A percentile compares a stretch with the other conserved stretches of the same genome.
These are phyloP conservation scores for Rhodotorula sp. DNA, from an alignment of 1,284 basidiomycete genomes.

Conservation along the genomic window DNA sequence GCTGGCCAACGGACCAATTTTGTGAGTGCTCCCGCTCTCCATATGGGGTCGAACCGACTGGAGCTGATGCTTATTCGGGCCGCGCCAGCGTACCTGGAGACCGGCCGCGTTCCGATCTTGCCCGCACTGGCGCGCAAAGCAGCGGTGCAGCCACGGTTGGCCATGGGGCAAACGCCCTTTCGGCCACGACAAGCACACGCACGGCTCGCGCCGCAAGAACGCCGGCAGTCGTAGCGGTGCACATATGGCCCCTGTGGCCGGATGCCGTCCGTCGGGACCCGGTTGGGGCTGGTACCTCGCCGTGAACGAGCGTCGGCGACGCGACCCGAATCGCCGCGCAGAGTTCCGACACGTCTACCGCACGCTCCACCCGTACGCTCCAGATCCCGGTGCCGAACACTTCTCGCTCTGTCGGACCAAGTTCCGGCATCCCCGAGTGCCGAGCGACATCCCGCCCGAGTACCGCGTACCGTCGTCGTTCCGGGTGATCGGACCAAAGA, in stretches of 20 bases:
- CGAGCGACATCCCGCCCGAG: neutral
- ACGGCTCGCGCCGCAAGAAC: no score
- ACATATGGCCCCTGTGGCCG: slow-evolving; percentile 43
- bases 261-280: neutral
- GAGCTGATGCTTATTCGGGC: no score
- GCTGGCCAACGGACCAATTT: neutral
- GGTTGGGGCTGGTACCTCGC: slow-evolving; percentile 19
- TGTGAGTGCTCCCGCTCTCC: neutral
- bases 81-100: neutral
- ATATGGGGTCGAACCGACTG: no score
- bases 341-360: slow-evolving; percentile 1
- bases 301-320: slow-evolving; percentile 21
- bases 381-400: neutral
- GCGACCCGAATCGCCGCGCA: neutral
- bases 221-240: no score
- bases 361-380: neutral
- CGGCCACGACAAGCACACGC: neutral
- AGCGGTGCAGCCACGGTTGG: neutral
- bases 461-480: neutral
- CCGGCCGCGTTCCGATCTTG: neutral
- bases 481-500: neutral
- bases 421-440: no score
- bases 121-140: neutral
- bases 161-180: neutral
- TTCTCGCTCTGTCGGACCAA: neutral